These are phyloP conservation scores for Massarina eburnea DNA, from an alignment of 2,329 filamentous ascomycete species.

Conservation along the genomic window DNA sequence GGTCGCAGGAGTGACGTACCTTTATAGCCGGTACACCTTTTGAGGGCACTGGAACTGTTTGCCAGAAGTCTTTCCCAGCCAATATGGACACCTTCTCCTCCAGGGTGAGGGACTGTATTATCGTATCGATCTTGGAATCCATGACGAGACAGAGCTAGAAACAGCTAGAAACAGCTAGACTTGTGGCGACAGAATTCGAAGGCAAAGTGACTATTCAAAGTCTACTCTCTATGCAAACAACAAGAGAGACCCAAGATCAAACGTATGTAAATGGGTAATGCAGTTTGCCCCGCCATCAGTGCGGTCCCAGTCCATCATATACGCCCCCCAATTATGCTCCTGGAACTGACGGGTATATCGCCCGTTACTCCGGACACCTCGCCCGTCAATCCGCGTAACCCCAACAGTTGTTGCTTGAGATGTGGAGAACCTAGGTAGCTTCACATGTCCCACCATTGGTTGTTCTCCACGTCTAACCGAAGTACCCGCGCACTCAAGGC, in stretches of 20 bases:
- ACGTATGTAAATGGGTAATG: background rate
- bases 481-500: too few relatives aligned
- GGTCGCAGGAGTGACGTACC: slow-evolving; percentile 14
- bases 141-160: slow-evolving; percentile 9
- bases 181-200: background rate
- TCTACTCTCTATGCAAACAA: background rate
- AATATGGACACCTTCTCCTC: slow-evolving; percentile 40
- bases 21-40: slow-evolving; percentile 63
- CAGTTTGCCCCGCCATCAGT: background rate
- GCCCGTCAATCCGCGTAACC: background rate
- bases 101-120: slow-evolving; percentile 34
- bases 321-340: background rate
- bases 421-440: background rate
- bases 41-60: slow-evolving; percentile 61
- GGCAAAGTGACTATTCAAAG: background rate
- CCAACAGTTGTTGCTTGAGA: background rate
- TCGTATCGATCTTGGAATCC: slow-evolving; percentile 28
- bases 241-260: background rate
- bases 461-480: too few relatives aligned
- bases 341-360: background rate
- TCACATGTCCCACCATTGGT: too few relatives aligned
- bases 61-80: slow-evolving; percentile 64
- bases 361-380: slow-evolving; percentile 1
- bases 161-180: background rate
- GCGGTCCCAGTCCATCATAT: background rate